These are phyloP conservation scores for Phytopythium vexans DNA, from an alignment of 352 stramenopile species.

Conservation along the genomic window DNA sequence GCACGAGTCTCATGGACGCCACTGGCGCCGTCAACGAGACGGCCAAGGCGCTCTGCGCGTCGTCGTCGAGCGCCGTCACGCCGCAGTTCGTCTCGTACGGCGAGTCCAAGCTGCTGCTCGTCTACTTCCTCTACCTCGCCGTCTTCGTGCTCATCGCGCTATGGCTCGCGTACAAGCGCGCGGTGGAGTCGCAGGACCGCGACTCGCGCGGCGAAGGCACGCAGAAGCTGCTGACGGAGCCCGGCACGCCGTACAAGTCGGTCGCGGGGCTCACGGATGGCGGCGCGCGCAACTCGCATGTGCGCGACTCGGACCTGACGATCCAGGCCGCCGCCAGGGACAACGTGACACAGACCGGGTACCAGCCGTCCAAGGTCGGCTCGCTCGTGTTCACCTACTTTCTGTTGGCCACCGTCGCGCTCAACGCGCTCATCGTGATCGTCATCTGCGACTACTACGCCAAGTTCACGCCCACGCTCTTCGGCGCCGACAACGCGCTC, in stretches of 20 bases:
- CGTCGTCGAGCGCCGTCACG: background rate
- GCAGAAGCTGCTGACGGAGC: constrained; percentile 8
- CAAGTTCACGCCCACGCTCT: constrained; percentile 21
- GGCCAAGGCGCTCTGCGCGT: constrained; percentile 6
- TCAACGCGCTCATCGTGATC: constrained; percentile 25
- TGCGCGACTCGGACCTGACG: constrained; percentile 11
- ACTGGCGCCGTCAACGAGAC: constrained; percentile 9
- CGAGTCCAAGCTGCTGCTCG: constrained; percentile 4
- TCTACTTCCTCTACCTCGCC: constrained; percentile 9
- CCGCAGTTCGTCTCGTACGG: constrained; percentile 12
- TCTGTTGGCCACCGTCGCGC: constrained; percentile 10
- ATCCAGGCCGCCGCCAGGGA: constrained; percentile 10
- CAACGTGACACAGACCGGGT: constrained; percentile 14
- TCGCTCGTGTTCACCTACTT: constrained; percentile 22
- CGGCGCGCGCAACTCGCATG: constrained; percentile 9
- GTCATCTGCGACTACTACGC: constrained; percentile 36
- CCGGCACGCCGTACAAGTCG: constrained; percentile 14
- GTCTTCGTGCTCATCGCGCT: constrained; percentile 10
- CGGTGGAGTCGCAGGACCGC: background rate
- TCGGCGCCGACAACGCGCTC: constrained; percentile 19
- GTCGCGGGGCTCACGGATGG: constrained; percentile 1
- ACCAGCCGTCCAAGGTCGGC: constrained; percentile 11
- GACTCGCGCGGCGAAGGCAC: background rate
- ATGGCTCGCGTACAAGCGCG: constrained; percentile 7
- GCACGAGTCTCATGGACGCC: constrained; percentile 15